These are phyloP conservation scores for Parmales sp. DNA, from an alignment of 108 stramenopile species.

Conservation along the genomic window DNA sequence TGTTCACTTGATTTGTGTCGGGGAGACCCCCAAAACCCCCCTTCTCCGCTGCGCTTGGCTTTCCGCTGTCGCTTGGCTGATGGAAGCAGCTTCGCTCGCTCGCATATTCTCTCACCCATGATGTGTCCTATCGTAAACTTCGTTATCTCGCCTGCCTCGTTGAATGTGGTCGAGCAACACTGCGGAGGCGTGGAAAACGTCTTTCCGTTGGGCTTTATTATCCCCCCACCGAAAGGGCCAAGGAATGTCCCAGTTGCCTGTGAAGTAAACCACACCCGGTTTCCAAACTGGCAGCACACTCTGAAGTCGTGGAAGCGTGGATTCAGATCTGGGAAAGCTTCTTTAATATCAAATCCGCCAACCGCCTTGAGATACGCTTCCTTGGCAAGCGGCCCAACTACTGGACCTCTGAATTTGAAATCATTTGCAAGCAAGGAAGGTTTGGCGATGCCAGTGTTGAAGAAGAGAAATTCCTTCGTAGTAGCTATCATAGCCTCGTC, in stretches of 20 bases:
- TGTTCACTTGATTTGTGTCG: no score
- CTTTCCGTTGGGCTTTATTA: conserved; percentile 18
- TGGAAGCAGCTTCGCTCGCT: no score
- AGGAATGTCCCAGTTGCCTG: conserved; percentile 38
- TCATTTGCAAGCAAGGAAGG: conserved; percentile 38
- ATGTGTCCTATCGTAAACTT: conserved; percentile 56
- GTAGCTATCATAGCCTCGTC: no score
- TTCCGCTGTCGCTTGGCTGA: no score
- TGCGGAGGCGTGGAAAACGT: conserved; percentile 10
- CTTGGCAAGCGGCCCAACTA: conserved; percentile 52
- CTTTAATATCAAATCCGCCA: conserved; percentile 35
- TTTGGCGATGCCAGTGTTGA: conserved; percentile 43
- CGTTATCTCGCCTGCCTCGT: conserved; percentile 44
- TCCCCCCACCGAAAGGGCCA: conserved; percentile 38
- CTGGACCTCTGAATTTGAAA: conserved; percentile 61
- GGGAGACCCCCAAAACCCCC: no score
- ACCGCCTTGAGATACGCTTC: conserved; percentile 48
- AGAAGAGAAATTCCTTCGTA: no score
- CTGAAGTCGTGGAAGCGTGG: conserved; percentile 42
- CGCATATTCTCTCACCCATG: conserved; percentile 56
- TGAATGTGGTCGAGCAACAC: conserved; percentile 33
- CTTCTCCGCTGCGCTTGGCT: no score
- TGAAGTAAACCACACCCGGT: conserved; percentile 56
- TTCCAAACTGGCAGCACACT: conserved; percentile 15
- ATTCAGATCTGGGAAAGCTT: conserved; percentile 48